phyloP scores from a whole-genome alignment of 1,139 yeast species.

The Pichia sp. region DNA sequence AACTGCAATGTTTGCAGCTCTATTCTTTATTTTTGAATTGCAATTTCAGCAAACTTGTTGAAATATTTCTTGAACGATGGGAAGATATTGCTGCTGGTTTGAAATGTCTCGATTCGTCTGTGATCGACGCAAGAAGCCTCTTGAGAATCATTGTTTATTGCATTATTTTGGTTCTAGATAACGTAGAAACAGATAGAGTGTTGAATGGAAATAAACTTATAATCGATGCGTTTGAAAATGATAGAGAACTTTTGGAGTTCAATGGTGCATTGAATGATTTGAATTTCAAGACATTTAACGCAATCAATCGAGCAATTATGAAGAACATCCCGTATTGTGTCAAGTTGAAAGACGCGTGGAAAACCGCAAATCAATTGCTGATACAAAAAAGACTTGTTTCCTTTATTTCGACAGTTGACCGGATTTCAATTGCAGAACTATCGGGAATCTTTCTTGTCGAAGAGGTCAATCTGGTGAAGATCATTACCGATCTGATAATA shows the following conservation, averaged over 20 bases:
- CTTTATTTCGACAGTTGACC: constrained; percentile 17
- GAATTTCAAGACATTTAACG: not conserved
- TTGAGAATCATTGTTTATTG: constrained; percentile 2
- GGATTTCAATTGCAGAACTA: constrained; percentile 15
- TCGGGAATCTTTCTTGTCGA: constrained; percentile 12
- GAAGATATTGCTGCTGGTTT: not conserved
- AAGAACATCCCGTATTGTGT: constrained; percentile 4
- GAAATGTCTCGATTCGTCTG: not conserved
- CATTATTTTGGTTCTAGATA: constrained; percentile 1
- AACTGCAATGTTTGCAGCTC: constrained; percentile 8
- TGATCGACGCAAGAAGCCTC: constrained; percentile 5
- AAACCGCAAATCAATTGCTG: not conserved
- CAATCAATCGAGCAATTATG: not conserved
- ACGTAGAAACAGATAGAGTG: not conserved
- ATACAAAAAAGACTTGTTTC: constrained; percentile 12
- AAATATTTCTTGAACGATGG: not conserved
- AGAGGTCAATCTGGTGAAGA: constrained; percentile 2
- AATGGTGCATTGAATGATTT: not conserved
- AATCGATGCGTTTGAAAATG: too few species aligned
- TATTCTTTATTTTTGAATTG: constrained; percentile 10
- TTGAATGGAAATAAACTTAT: too few species aligned
- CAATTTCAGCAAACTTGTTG: constrained; percentile 6
- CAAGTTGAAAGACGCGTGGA: not conserved
- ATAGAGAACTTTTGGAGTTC: too few species aligned
- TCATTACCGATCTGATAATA: not conserved